These are phyloP conservation scores for Coemansia sp. DNA, from an alignment of 192 early-diverging fungal species.

Conservation along the genomic window DNA sequence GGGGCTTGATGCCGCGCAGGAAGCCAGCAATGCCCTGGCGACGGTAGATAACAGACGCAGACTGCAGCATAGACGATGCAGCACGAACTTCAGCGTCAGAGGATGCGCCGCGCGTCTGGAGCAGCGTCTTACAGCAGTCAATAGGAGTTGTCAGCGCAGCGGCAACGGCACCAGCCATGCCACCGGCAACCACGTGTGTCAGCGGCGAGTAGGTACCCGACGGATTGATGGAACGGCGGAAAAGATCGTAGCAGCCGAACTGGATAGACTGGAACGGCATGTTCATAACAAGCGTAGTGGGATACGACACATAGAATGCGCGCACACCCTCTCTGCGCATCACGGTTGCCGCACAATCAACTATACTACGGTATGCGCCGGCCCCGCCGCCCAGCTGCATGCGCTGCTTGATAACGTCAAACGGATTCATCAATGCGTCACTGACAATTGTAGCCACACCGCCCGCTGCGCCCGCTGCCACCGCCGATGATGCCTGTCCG, in stretches of 20 bases:
- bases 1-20: constrained; percentile 72
- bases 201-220: constrained; percentile 78
- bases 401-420: constrained; percentile 96
- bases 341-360: constrained; percentile 70
- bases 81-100: constrained; percentile 68
- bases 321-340: constrained; percentile 72
- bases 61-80: constrained; percentile 69
- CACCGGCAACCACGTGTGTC: constrained; percentile 85
- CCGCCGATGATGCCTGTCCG: constrained; percentile 33
- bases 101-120: constrained; percentile 87
- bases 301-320: constrained; percentile 93
- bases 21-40: constrained; percentile 78
- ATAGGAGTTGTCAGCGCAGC: constrained; percentile 88
- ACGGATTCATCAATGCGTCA: constrained; percentile 95
- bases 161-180: constrained; percentile 84
- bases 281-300: constrained; percentile 91
- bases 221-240: constrained; percentile 82
- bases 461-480: constrained; percentile 78
- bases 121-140: constrained; percentile 94
- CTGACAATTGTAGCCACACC: constrained; percentile 83
- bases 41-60: constrained; percentile 74
- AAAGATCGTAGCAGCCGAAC: constrained; percentile 89
- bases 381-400: constrained; percentile 82
- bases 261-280: constrained; percentile 95
- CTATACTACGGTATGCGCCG: constrained; percentile 61